Base-by-base conservation (phyloP, 345 rosid species). In the Ailanthus altissimus region DNA sequence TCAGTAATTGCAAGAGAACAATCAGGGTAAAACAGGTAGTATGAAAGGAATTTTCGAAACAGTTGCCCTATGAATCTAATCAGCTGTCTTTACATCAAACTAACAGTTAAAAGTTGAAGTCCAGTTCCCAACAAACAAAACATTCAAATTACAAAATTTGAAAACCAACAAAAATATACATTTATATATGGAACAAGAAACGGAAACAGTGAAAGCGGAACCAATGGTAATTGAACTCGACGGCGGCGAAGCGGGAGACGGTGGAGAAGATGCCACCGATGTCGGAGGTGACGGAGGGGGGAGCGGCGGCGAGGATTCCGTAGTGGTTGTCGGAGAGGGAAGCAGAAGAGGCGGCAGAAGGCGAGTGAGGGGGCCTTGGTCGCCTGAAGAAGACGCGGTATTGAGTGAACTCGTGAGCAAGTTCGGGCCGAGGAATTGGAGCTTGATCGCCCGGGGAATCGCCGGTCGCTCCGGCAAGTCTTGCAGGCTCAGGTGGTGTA, bases 401-500 rank as follows among this genome's bases (percentile, higher is more conserved):
- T 83, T 90, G 53, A 83, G 86, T 59, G 77, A 83, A 58, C 81
- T 86, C 12, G 91, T 89, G 47, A 42, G 79, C 70, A 82, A 85
- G 80, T 85, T 82, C 68, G 94, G 90, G 32, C 84, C 91, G 25
- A 81, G 90, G 81, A 89, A 89, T 82, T 86, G 97, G 97, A 82
- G 90, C 78, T 80, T 86, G 89, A 90, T 94, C 77, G 94, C 96
- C 18, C 82, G 92, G 32, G 89, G 87, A 74, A 91, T 94, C 57
- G 72, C 90, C 36, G 97, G 94, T 36, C 89, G 94, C 58, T 91
- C 97, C 49, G 97, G 97, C 56, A 92, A 91, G 84, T 94, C 97
- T 56, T 91, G 97, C 78, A 94, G 97, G 58, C 93, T 92, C 75
- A 90, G 97, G 42, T 92, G 98, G 97, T 94, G 94, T 87, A 94